These are phyloP conservation scores for Candida berthetii DNA, from an alignment of 805 yeast species.

Conservation along the genomic window DNA sequence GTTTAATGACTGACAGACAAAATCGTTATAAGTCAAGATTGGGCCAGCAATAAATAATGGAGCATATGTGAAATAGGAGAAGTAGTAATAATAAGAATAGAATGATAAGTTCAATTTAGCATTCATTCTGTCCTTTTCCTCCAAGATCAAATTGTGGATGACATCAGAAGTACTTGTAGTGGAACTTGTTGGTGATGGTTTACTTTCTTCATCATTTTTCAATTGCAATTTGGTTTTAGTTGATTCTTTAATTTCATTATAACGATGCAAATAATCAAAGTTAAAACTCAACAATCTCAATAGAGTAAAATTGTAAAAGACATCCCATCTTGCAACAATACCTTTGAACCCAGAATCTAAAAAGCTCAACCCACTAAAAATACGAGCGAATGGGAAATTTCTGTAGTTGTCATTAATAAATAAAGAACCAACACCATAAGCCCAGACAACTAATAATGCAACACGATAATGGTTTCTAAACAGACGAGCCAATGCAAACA, in stretches of 20 bases:
- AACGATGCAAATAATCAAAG: slow-evolving; percentile 59
- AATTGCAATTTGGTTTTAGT: slow-evolving; percentile 3
- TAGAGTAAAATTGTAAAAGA: slow-evolving; percentile 84
- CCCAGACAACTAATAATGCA: slow-evolving; percentile 56
- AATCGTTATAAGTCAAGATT: slow-evolving; percentile 87
- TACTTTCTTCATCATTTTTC: slow-evolving; percentile 15
- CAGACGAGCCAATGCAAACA: slow-evolving; percentile 42
- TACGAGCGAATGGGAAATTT: slow-evolving; percentile 40
- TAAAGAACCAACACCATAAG: slow-evolving; percentile 69
- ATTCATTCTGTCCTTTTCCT: slow-evolving; percentile 60
- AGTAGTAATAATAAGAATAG: slow-evolving; percentile 58
- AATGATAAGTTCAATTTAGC: slow-evolving; percentile 56
- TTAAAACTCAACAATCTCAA: slow-evolving; percentile 80
- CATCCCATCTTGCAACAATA: slow-evolving; percentile 90
- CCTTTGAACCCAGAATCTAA: slow-evolving; percentile 67
- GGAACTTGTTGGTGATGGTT: slow-evolving; percentile 10
- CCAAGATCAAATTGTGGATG: slow-evolving; percentile 19
- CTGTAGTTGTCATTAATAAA: slow-evolving; percentile 72
- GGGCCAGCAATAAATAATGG: slow-evolving; percentile 97
- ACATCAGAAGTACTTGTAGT: slow-evolving; percentile 12
- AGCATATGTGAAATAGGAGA: slow-evolving; percentile 75
- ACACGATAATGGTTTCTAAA: slow-evolving; percentile 22
- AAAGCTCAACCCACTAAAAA: slow-evolving; percentile 35
- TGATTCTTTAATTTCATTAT: slow-evolving; percentile 12
- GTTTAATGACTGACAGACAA: slow-evolving; percentile 61